Base-by-base conservation (phyloP, 2,329 filamentous ascomycete genomes). In the Fusarium stilboides region DNA sequence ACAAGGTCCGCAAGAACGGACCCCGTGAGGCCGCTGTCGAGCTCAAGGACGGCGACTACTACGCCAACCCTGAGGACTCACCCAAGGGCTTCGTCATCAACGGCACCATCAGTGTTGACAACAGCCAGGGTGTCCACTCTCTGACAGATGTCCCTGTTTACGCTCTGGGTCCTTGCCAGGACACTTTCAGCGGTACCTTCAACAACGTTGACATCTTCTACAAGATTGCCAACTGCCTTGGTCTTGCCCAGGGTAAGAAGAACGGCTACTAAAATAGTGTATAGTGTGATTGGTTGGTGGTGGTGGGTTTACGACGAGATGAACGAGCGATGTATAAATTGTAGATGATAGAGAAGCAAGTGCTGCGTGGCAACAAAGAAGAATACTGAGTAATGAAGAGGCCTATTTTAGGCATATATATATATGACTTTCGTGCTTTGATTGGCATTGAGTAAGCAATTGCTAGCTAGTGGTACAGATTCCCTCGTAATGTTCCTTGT, bases 111-210 rank as follows among this genome's bases (percentile, higher is more conserved):
- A 87, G 90, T 0, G 85, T 88, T 3, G 80, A 78, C 56, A 87
- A 91, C 72, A 77, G 84, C 40, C 87, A 91, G 80, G 93, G 92
- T 50, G 92, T 94, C 19, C 92, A 94, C 82, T 92, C 89, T 24
- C 82, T 94, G 66, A 94, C 92, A 2, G 92, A 94, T 73, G 92
- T 94, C 33, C 89, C 92, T 3, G 90, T 96, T 20, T 95, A 92
- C 74, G 91, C 92, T 2, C 86, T 87, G 82, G 93, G 93, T 0
- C 93, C 93, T 8, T 95, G 93, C 81, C 90, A 94, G 78, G 90
- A 93, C 73, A 81, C 86, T 15, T 96, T 96, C 76, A 88, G 89
- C 6, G 91, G 92, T 57, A 87, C 90, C 5, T 93, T 89, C 70
- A 89, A 84, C 78, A 92, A 89, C 75, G 86, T 92, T 45, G 91